Base-by-base conservation (phyloP, 1,284 basidiomycete genomes). In the Leccinum fuscescens region DNA sequence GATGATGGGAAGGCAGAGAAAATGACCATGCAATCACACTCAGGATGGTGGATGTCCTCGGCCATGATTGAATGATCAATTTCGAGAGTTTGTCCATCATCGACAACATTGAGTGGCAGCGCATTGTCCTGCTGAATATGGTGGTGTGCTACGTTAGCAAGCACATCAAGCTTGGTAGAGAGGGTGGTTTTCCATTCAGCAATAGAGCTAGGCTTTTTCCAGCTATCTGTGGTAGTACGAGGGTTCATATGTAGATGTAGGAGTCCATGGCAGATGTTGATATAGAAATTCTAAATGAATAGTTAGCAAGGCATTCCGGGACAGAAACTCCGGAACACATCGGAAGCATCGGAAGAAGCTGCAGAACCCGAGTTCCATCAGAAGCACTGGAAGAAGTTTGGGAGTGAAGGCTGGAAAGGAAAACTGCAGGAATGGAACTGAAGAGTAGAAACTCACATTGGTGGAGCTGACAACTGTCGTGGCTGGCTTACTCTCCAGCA, bases 1-100 rank as follows among this genome's bases (percentile, higher is more conserved):
- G 57, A 64, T 0, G 51, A 55, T 1, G 65, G 67, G 15, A 72
- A 72, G 0, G 37, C 49, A 0, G 62, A 64, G 46, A 65, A 71
- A 9, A 72, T 62, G 2, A 72, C 49, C 0, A 71, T 55, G 1
- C 8, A 12, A 46, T 64, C 20, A 3, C n/a, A 20, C 17, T 44
- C 42, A 35, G 35, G 35, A 35, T 35, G 35, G 35, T 37, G 35
- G 35, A 37, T 50, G 48, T 24, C 22, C 22, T 24, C 4, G 22
- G 22, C 22, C 22, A 24, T 24, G 22, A 24, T 24, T 24, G 22
- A 24, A 24, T 24, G 22, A 24, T 24, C 22, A 24, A 24, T 24
- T 24, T 24, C 22, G 1, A 24, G 22, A 24, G 22, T 24, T 24
- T 24, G 22, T 24, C 22, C 22, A 24, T 24, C 22, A 24, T 24